Base-by-base conservation (phyloP, 495 filamentous ascomycete genomes). In the Parathielavia appendiculata region DNA sequence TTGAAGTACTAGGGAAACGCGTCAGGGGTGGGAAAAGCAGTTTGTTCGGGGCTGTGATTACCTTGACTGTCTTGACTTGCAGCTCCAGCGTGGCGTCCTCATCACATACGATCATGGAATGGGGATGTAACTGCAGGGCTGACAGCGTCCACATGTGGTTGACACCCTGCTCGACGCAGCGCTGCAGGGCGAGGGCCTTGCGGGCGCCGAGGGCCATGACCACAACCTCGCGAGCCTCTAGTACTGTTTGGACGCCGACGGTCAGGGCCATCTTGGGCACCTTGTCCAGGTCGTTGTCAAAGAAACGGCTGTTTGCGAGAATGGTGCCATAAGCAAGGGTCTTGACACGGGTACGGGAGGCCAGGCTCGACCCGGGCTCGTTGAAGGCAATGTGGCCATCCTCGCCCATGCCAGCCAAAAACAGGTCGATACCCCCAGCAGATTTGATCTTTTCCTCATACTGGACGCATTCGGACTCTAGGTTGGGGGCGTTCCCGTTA, bases 101-200 rank as follows among this genome's bases (percentile, higher is more conserved):
- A 62, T 95, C 90, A 46, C 88, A 89, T 4, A 92, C 87, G 36
- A 92, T 81, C 77, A 92, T 79, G 19, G 88, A 83, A 65, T 91
- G 84, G 5, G 82, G 86, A 66, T 92, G 90, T 61, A 92, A 65
- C 70, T 95, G 90, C 56, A 95, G 76, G 30, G 81, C 82, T 7
- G 88, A 91, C 10, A 91, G 79, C 0, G 90, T 92, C 88, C 88
- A 92, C 89, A 92, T 92, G 74, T 92, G 88, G 66, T 90, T 91
- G 43, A 95, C 81, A 9, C 87, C 87, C 32, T 85, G 85, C 67
- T 95, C 90, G 34, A 95, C 83, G 62, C 88, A 90, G 59, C 83
- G 85, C 64, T 92, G 85, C 57, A 92, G 70, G n/a, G 90, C 89
- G 7, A 88, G 74, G 0, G 90, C 83, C 69, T 92, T 95, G 74